Evolutionary conservation across 2,329 filamentous ascomycete genomes (phyloP), one percentile per base, ranked within the genome.

Genomic region (Alternaria dauci): DNA sequence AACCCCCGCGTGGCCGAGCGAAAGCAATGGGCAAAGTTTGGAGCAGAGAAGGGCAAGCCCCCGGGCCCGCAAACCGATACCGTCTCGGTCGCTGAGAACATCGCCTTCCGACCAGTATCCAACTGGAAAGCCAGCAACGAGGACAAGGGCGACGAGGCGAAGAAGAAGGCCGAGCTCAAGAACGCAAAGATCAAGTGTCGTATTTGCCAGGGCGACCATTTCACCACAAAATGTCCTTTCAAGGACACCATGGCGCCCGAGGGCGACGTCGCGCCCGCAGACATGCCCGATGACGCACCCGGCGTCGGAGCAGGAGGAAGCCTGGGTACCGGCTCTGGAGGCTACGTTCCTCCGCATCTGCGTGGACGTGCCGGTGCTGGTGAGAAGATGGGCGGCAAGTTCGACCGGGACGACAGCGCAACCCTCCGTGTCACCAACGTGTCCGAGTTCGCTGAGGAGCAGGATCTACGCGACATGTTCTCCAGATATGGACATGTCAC

Each of bases 181-280:
- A 94, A 97, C 85, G 97, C 97, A 88, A 96, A 97, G 85, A 96
- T 99, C 86, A 98, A 98, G 88, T 99, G 95, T 83, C 91, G 95
- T 87, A 98, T 99, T 79, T 99, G 95, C 85, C 92, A 90, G 79
- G 95, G 94, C 78, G 95, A 99, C 86, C 95, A 99, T 88, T 99
- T 98, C 86, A 99, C 95, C 42, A 94, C 94, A 71, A 91, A 95
- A 80, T 99, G 95, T 88, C 95, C 95, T 36, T 99, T 97, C 90
- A 99, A 98, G 86, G 95, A 98, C 80, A 99, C 94, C 73, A 97
- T 99, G 93, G 93, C 94, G 36, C 95, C 92, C 38, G 88, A 94
- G 63, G 82, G 82, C 67, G 82, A 81, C 66, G 78, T 76, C 39
- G 77, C 78, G 23, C 80, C 80, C 25, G 85, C 85, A 44, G 74